Conservation (phyloP, 2,329 filamentous ascomycete genomes). For the Fusarium drepaniforme region DNA sequence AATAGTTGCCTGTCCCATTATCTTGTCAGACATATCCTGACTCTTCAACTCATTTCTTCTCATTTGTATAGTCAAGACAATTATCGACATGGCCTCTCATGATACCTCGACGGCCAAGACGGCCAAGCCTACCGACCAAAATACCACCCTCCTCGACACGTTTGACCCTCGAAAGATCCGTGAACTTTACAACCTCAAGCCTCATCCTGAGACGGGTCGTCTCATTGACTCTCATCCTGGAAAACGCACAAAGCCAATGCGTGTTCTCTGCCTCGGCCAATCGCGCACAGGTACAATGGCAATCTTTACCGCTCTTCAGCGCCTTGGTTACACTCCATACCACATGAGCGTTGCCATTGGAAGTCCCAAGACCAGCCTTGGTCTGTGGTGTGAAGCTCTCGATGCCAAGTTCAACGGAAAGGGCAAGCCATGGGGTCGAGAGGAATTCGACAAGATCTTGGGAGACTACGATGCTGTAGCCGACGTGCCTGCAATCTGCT, state of each 20-base stretch:
- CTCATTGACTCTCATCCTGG: slow-evolving; percentile 32
- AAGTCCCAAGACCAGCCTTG: slow-evolving; percentile 17
- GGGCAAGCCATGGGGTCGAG: slow-evolving; percentile 26
- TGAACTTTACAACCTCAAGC: slow-evolving; percentile 23
- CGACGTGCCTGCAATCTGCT: slow-evolving; percentile 29
- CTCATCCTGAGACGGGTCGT: slow-evolving; percentile 25
- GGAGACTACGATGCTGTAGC: slow-evolving; percentile 23
- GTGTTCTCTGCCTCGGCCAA: slow-evolving; percentile 31
- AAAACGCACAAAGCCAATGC: slow-evolving; percentile 28
- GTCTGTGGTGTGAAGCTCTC: slow-evolving; percentile 35
- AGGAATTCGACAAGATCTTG: slow-evolving; percentile 32
- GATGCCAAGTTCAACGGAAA: slow-evolving; percentile 30
- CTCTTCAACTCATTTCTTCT: background rate
- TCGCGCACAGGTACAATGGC: slow-evolving; percentile 23
- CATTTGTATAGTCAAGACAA: background rate
- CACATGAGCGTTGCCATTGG: slow-evolving; percentile 19
- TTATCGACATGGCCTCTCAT: background rate
- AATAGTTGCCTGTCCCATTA: background rate
- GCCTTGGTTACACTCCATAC: slow-evolving; percentile 29
- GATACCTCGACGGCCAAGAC: background rate
- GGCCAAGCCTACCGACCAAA: background rate
- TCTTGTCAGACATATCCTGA: background rate
- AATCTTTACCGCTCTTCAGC: slow-evolving; percentile 16
- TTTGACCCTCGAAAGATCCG: slow-evolving; percentile 1
- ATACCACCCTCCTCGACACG: background rate